Evolutionary conservation across 2,329 filamentous ascomycete genomes (phyloP).

Genomic region (Xylariaceae sp.): DNA sequence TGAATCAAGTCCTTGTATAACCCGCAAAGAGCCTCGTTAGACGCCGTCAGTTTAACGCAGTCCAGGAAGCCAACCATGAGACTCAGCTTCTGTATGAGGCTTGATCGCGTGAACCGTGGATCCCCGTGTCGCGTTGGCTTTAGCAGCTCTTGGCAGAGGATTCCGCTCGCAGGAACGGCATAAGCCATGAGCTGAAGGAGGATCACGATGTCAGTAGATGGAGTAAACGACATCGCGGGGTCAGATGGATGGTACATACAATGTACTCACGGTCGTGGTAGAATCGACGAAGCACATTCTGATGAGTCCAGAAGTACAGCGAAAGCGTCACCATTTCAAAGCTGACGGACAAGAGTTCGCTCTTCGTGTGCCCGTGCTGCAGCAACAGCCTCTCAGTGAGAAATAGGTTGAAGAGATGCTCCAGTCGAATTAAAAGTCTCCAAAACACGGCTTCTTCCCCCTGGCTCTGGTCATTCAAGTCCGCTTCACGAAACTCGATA

Average conservation of each 20-base stretch:
- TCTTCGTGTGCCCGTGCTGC: slow-evolving; percentile 37
- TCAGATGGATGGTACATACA: slow-evolving; percentile 29
- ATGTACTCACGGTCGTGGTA: slow-evolving; percentile 46
- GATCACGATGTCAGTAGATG: neutral
- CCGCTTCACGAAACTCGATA: slow-evolving; percentile 36
- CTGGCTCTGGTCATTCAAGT: slow-evolving; percentile 33
- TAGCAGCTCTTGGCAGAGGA: slow-evolving; percentile 47
- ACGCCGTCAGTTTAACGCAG: slow-evolving; percentile 44
- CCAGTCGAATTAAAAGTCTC: slow-evolving; percentile 43
- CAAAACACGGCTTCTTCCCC: slow-evolving; percentile 36
- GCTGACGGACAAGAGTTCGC: slow-evolving; percentile 40
- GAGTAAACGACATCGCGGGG: neutral
- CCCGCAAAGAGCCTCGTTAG: slow-evolving; percentile 45
- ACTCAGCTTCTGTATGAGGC: slow-evolving; percentile 48
- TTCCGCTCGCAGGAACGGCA: slow-evolving; percentile 44
- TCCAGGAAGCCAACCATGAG: slow-evolving; percentile 47
- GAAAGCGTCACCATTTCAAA: slow-evolving; percentile 36
- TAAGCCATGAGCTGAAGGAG: slow-evolving; percentile 42
- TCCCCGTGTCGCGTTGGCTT: slow-evolving; percentile 36
- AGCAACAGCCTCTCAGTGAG: slow-evolving; percentile 53
- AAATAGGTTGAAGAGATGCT: slow-evolving; percentile 53
- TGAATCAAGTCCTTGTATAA: slow-evolving; percentile 45
- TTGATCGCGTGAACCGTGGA: slow-evolving; percentile 40
- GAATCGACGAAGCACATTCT: slow-evolving; percentile 40
- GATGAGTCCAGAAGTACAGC: slow-evolving; percentile 45